Evolutionary conservation across 2,329 filamentous ascomycete genomes (phyloP), one percentile per base, ranked within the genome.

Genomic region (Microdochium nivale): DNA sequence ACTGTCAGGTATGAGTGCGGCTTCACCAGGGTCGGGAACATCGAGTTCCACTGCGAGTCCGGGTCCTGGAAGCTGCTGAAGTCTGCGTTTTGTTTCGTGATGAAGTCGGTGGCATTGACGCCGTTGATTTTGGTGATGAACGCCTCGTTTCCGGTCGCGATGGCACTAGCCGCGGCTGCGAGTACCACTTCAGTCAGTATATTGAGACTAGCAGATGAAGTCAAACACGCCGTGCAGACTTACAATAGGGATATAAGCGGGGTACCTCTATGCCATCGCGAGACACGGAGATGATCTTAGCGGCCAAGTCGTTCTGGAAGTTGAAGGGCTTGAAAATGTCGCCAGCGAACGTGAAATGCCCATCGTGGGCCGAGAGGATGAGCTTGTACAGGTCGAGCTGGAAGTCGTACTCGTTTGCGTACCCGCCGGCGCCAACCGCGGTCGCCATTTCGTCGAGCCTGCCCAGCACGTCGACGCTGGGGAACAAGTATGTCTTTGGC

Each of bases 311-410:
- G 32, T 66, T 69, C 59, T 49, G 71, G 67, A 58, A 76, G 62
- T 25, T 68, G 66, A 83, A 81, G 0, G 78, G 71, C 43, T 71
- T 73, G 14, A 83, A 70, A 3, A 75, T 67, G 55, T 81, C 77
- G 2, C 79, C 77, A 14, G 74, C 66, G 59, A 76, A 82, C 2
- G 70, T 67, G 49, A 85, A 82, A 59, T 88, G 85, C 1, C 83
- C 81, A 60, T 88, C 84, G 57, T 87, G 81, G 3, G 79, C 77
- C 1, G 70, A 70, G 24, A 72, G 71, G 33, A 83, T 70, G 8
- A 80, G 65, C 33, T 71, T 65, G 52, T 78, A 76, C 2, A 88
- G 68, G 25, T 78, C 77, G 8, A 67, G 55, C 57, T 81, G 75
- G 56, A 81, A 80, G 8, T 76, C 72, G 59, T 76, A 80, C 58